Evolutionary conservation across 2,329 filamentous ascomycete species (phyloP), one percentile per base, ranked within the genome.

Genomic region (Neonectria ditissima): DNA sequence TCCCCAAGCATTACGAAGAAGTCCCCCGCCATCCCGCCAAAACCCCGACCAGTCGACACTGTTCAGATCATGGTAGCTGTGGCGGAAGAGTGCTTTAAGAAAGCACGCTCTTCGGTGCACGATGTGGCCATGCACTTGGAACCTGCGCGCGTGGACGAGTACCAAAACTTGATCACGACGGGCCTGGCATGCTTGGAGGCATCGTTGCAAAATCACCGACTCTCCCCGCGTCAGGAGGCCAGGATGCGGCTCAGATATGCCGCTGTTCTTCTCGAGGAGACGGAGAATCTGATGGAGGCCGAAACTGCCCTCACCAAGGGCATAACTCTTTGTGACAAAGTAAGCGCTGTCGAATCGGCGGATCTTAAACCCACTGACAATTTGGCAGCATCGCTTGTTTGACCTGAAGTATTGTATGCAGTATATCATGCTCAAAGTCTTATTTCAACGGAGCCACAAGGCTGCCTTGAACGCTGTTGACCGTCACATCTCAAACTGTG

Each of bases 391-490:
- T 59, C 78, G 80, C 9, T 65, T 81, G 62, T 73, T 78, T 26
- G 92, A 94, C 69, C 78, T 94, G 41, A 93, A 92, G 75, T 93
- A 93, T 77, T 88, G 88, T 65, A 92, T 93, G 85, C 87, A 92
- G 67, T 92, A 93, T 74, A 80, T 93, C 16, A 86, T 91, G 62
- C 84, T 90, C 52, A 90, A 91, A 69, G 85, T 92, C 1, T 81
- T 92, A 61, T 92, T 90, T 69, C 89, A 91, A 71, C 86, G 88
- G 44, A 93, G 88, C 67, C 87, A 87, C 55, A 92, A 91, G 71
- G 91, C 91, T 1, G 91, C 91, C 1, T 82, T 94, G 71, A 94
- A 91, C 66, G 85, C 89, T 0, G 80, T 93, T 16, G 92, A 94
- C 73, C 84, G 85, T 26, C 84, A 91, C 47, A 91, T 94, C 48